Evolutionary conservation across 2,329 filamentous ascomycete species (phyloP), one percentile per base, ranked within the genome.

Genomic region (Botrytis galanthina): DNA sequence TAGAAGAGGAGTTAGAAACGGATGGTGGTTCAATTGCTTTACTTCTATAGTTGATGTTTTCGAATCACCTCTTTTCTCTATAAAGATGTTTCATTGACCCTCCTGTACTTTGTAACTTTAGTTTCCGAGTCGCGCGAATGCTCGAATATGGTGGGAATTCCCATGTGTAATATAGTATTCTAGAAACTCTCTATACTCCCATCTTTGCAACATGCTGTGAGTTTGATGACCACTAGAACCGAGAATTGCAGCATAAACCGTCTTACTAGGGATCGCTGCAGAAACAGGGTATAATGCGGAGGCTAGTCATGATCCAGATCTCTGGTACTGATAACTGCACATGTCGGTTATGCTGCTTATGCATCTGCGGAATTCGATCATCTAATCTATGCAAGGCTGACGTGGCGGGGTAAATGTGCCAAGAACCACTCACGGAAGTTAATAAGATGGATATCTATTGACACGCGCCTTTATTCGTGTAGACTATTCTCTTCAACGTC

Each of bases 1-100:
- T 62, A 62, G 60, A 54, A 57, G 26, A 68, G 64, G 26, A 57
- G 64, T 57, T 68, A 22, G 26, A 68, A n/a, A 37, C 14, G 63
- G 44, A 48, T 29, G 64, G 64, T 57, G 48, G 46, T 57, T 57
- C 35, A 68, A 18, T 68, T 68, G 35, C 46, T 68, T 20, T n/a
- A 39, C 26, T 57, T 54, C 10, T 68, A n/a, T 39, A 57, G n/a
- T 68, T 22, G 32, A 20, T 42, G 35, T 57, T 57, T 54, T 57
- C 26, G 46, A 68, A 68, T 35, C 39, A 54, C 46, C 14, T 3
- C 20, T 68, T 57, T 37, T 20, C 29, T 32, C 29, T 20, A 51
- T 6, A 37, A 37, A 16, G 44, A 51, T 57, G 35, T 67, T 54
- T 1, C 32, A 39, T 67, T 39, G 18, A 57, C 5, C 32, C 35